Evolutionary conservation across 176 grass and related monocot species (phyloP), one percentile per base, ranked within the genome.

Genomic region (Cocos nucifera): DNA sequence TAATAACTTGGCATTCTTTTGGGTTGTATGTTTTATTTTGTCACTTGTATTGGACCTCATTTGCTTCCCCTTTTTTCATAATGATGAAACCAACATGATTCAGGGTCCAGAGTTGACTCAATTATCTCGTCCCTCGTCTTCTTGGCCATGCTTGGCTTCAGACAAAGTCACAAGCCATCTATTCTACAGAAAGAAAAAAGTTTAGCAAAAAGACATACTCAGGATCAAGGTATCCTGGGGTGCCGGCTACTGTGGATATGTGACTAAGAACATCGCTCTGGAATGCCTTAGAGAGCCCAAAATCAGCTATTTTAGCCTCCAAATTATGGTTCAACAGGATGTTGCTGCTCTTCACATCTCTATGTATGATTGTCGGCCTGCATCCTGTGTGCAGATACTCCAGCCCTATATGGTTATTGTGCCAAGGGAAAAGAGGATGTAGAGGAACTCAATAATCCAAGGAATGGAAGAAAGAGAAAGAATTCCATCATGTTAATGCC

Each of bases 231-330:
- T 59, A 51, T 27, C 56, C 69, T 22, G 57, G 57, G 10, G 69
- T 71, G 39, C 69, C 68, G 8, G 20, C 24, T 10, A 61, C 69
- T 30, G 69, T 71, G 17, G 57, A 52, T 52, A 71, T n/a, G n/a
- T 63, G 48, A 16, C 22, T 32, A 10, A 21, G 25, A 5, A 20
- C 2, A 12, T 60, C 69, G 30, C 44, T 19, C 10, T 60, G 19
- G 44, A 60, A 71, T 29, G 69, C 44, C 24, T 63, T 73, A 2
- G 70, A 73, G 12, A 73, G 15, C 19, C 70, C 70, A 30, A 73
- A 73, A 44, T 73, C 50, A 17, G 70, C 59, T n/a, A 73, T 63
- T 58, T 63, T 63, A 5, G 70, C 70, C 51, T 73, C 59, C 16
- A 73, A 50, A 9, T 4, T 63, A 22, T 39, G 35, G 35, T 59